Evolutionary conservation across 345 rosid genomes (phyloP), one percentile per base, ranked within the genome.

Genomic region (Gossypium bickii): DNA sequence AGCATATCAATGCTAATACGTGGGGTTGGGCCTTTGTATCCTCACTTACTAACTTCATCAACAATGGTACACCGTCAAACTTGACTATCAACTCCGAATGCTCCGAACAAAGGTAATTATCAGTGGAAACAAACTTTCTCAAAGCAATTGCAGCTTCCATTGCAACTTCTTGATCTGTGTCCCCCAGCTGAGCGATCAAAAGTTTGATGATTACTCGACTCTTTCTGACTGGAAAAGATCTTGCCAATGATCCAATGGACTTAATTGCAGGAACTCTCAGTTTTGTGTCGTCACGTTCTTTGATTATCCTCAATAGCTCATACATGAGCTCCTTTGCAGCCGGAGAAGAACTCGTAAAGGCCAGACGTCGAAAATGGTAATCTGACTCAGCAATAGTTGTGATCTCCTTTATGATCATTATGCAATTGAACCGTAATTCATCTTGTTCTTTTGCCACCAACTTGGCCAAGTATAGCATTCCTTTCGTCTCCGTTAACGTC

Each of bases 401-500:
- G 56, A 92, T 93, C 81, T 92, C 97, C 86, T 74, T 82, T 15
- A 93, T 75, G 17, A 93, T 84, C 97, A 92, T 93, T 11, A 70
- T 4, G 17, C 73, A 70, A 29, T 29, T 70, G 73, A 51, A 70
- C 25, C n/a, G 73, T 78, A 93, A 77, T 16, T 89, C 89, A n/a
- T 87, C 92, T 2, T 68, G 76, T 78, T 82, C 93, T 9, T 58
- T 87, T 67, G 85, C 96, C 1, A 92, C 85, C 70, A 92, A 80
- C 80, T 90, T 90, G 0, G 96, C 97, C 80, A 93, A 83, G 79
- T 92, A 84, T 75, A 90, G 89, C 79, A 92, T 78, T 22, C 97
- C 98, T 80, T 90, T 92, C 0, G 98, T 93, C 79, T 93, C 98
- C 0, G 97, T 83, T 29, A 94, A 87, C 61, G 87, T 84, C 83